Evolutionary conservation across 306 rosid genomes (phyloP), one percentile per base, ranked within the genome.

Genomic region (Ormosia emarginata): DNA sequence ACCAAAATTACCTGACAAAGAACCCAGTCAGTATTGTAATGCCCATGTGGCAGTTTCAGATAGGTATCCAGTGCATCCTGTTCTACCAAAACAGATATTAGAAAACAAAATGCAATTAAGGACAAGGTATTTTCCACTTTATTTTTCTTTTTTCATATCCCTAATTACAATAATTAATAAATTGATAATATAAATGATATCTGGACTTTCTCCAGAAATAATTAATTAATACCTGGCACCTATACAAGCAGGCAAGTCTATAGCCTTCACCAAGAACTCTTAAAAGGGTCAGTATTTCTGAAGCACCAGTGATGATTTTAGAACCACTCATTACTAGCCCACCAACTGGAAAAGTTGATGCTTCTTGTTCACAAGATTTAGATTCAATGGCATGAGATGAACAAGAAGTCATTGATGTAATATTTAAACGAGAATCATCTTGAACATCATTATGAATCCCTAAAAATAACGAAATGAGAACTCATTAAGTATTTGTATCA

Each of bases 21-120:
- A 83, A 95, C 97, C 99, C 99, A 93, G 75, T 95, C 95, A 4
- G 99, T 93, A 82, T 89, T 84, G 83, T 93, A 95, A 84, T 95
- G 99, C 87, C 81, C 90, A 80, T 78, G 90, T n/a, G 98, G 94
- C 84, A 95, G 95, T 82, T 95, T 93, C 83, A 88, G 89, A 79
- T 85, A 95, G 72, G 86, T 88, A 86, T 93, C 95, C 75, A 95
- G 82, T 17, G 99, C 98, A 80, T 93, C 99, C 99, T 95, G 92
- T 77, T 69, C 82, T 78, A 80, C 77, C 59, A 56, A 79, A 73
- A 78, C 37, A 79, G 55, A 68, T 75, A 64, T 84, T 57, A 78
- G 67, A 71, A 74, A 78, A 77, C 59, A 62, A 36, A 61, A 75
- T 70, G 71, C 43, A 83, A 65, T 44, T 33, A 13, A 73, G 49